These are phyloP conservation scores for Geranium incanum DNA, from an alignment of 441 rosid species.

Conservation along the genomic window DNA sequence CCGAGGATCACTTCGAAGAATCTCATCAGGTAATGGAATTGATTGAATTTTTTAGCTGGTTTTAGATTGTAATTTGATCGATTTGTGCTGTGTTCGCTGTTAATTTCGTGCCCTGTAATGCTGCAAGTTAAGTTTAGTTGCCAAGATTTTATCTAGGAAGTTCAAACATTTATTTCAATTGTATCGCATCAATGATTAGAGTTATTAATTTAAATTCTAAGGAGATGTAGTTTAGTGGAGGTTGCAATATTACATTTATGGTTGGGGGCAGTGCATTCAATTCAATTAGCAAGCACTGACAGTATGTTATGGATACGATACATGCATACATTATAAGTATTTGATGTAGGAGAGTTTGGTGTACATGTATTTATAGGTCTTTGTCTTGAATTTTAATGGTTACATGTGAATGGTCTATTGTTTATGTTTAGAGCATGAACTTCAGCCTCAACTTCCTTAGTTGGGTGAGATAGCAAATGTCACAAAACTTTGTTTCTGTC, in stretches of 20 bases:
- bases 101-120: background rate
- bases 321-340: no score
- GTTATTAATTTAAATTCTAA: background rate
- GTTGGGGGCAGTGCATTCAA: background rate
- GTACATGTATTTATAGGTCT: no score
- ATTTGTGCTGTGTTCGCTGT: background rate
- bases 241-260: background rate
- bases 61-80: background rate
- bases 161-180: background rate
- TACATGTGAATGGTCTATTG: no score
- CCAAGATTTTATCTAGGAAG: no score
- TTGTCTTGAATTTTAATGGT: no score
- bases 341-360: no score
- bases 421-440: no score
- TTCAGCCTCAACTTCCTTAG: no score
- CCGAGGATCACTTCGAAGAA: slow-evolving; percentile 98
- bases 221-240: background rate
- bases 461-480: no score
- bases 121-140: background rate
- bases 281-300: background rate
- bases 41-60: background rate
- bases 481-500: no score
- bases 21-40: slow-evolving; percentile 60
- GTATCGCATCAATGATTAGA: no score
- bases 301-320: no score